Conservation (phyloP, 83 land plant species). For the Picea mariana region DNA sequence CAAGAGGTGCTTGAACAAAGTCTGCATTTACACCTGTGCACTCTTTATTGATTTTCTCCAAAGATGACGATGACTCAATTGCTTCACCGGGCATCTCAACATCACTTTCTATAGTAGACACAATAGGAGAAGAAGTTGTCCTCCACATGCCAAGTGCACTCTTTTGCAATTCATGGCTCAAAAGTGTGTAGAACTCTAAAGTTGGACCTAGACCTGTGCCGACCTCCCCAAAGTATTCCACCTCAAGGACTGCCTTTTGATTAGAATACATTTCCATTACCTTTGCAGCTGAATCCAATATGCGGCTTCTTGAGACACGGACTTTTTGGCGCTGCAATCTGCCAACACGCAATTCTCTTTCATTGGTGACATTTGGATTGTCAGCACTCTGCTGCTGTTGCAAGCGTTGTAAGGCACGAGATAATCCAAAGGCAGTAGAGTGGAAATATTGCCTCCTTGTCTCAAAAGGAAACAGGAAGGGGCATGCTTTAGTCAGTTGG, state of each 20-base stretch:
- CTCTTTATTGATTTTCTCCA: background rate
- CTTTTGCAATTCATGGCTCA: conserved; percentile 63
- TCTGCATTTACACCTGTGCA: conserved; percentile 34
- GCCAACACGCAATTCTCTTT: conserved; percentile 90
- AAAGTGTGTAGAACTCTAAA: conserved; percentile 57
- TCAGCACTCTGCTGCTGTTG: conserved; percentile 56
- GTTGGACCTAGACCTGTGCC: conserved; percentile 65
- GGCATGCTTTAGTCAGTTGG: conserved; percentile 52
- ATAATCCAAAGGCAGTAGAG: conserved; percentile 61
- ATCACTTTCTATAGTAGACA: background rate
- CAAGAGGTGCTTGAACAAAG: conserved; percentile 40
- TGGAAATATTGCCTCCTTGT: conserved; percentile 63
- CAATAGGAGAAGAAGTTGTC: conserved; percentile 26
- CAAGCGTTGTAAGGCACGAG: conserved; percentile 55
- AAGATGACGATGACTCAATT: conserved; percentile 26
- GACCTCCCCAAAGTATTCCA: conserved; percentile 57
- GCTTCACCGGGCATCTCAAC: background rate
- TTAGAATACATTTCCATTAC: conserved; percentile 56
- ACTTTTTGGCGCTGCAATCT: conserved; percentile 60
- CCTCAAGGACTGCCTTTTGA: conserved; percentile 60
- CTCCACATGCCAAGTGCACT: conserved; percentile 49
- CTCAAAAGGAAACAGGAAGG: conserved; percentile 58
- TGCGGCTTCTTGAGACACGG: conserved; percentile 48
- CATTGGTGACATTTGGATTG: conserved; percentile 46
- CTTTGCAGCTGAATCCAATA: conserved; percentile 61